Base-by-base conservation (phyloP, 768 basidiomycete genomes). In the Boletus coccyginus region DNA sequence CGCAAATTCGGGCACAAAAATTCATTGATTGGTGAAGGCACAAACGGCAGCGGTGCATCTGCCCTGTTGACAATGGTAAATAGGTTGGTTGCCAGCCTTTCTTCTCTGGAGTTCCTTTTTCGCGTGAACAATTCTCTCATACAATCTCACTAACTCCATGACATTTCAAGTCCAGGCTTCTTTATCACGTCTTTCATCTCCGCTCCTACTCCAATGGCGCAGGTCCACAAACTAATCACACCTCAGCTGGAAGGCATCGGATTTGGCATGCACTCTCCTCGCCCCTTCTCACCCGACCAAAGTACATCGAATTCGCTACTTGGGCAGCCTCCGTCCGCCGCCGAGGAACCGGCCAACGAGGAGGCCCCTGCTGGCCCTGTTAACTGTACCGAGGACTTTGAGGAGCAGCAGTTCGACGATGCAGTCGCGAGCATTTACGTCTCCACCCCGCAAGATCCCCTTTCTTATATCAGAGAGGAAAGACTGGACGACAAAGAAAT, bases 381-480 rank as follows among this genome's bases (percentile, higher is more conserved):
- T 31, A 21, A 41, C 31, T 17, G 12, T 45, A 44, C 46, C 27
- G 27, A 53, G 14, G 53, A 49, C 36, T 33, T 47, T 36, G 63
- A 61, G 46, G 58, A 55, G 13, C 56, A 54, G 16, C 66, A 58
- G 38, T 58, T 78, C 21, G 72, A 75, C 29, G 47, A 58, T 11
- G 70, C 71, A 21, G 42, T 81, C 3, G 62, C 62, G 44, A 65
- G 51, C 19, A 64, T 81, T 17, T 81, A 73, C 32, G 42, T 42
- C 17, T 69, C 62, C 31, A 54, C 60, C 5, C 56, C 63, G 13
- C 59, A 62, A 38, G 68, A 70, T 47, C 65, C 68, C 21, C 44
- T 69, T 38, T 52, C 46, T 16, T 62, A 77, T 43, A 81, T 90
- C 29, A 66, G 85, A 59, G 74, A 80, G 46, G 87, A 87, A 59